Conservation (phyloP, 2,329 filamentous ascomycete genomes). For the Xylaria sp. region DNA sequence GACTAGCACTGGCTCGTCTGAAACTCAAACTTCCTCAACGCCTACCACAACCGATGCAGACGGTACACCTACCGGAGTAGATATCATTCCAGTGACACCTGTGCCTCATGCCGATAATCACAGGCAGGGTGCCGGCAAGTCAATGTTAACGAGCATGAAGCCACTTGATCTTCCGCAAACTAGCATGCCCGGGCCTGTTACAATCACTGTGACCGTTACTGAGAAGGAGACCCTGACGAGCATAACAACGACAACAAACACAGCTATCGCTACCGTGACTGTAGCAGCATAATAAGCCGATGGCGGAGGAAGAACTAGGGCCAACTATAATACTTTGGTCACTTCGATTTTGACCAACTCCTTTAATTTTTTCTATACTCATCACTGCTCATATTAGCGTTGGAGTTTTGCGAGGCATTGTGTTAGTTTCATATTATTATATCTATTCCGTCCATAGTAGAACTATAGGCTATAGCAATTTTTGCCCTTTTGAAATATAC, state of each 20-base stretch:
- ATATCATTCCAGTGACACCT: slow-evolving; percentile 32
- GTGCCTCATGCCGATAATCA: background rate
- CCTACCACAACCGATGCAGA: slow-evolving; percentile 14
- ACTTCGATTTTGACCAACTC: slow-evolving; percentile 13
- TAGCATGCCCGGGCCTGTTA: slow-evolving; percentile 11
- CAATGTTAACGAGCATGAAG: slow-evolving; percentile 5
- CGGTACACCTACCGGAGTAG: slow-evolving; percentile 34
- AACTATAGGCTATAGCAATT: slow-evolving; percentile 25
- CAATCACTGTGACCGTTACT: slow-evolving; percentile 18
- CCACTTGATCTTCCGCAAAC: background rate
- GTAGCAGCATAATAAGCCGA: slow-evolving; percentile 4
- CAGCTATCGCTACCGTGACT: slow-evolving; percentile 27
- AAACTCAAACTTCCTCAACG: slow-evolving; percentile 8
- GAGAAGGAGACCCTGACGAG: background rate
- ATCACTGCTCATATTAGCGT: slow-evolving; percentile 32
- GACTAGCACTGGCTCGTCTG: background rate
- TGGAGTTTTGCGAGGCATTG: slow-evolving; percentile 29
- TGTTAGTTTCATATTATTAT: slow-evolving; percentile 7
- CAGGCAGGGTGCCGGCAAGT: background rate
- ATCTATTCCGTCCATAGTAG: slow-evolving; percentile 3
- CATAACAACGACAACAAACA: slow-evolving; percentile 24
- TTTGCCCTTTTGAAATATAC: slow-evolving; percentile 29
- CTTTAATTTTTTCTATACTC: slow-evolving; percentile 20
- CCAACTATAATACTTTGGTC: slow-evolving; percentile 1
- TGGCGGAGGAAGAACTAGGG: background rate